Evolutionary conservation across 1,284 basidiomycete species (phyloP).

Genomic region (Rhodotorula sp.): DNA sequence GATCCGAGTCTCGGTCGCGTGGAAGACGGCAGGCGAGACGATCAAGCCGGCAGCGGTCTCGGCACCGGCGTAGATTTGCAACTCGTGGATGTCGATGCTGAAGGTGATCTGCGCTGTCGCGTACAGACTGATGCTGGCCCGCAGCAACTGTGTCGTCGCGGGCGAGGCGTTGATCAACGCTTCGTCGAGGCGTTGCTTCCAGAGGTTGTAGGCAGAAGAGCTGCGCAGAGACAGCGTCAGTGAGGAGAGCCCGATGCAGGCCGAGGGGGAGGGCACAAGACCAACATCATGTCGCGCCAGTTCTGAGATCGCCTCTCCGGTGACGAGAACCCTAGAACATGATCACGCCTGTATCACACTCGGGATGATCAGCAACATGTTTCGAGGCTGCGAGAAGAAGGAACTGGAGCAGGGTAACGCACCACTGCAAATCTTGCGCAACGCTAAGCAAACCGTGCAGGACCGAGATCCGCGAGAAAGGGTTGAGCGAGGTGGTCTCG

Average conservation of each 20-base stretch:
- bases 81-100: slow-evolving; percentile 43
- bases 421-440: slow-evolving; percentile 44
- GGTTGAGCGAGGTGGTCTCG: slow-evolving; percentile 39
- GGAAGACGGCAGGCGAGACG: slow-evolving; percentile 34
- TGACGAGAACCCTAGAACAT: slow-evolving; percentile 42
- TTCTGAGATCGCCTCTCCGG: slow-evolving; percentile 40
- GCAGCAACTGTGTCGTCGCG: slow-evolving; percentile 38
- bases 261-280: neutral
- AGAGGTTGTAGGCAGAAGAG: slow-evolving; percentile 42
- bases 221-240: neutral
- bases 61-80: slow-evolving; percentile 44
- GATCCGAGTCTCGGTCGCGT: slow-evolving; percentile 34
- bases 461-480: slow-evolving; percentile 41
- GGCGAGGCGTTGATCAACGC: slow-evolving; percentile 36
- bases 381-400: too few relatives aligned
- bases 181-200: slow-evolving; percentile 43
- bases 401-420: neutral
- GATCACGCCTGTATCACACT: slow-evolving; percentile 30
- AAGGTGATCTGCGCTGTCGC: slow-evolving; percentile 44
- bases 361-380: too few relatives aligned
- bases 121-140: slow-evolving; percentile 44
- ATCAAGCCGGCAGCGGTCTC: slow-evolving; percentile 38
- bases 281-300: slow-evolving; percentile 43
- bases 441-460: slow-evolving; percentile 42
- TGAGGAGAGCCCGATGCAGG: neutral